Percentiles rank a stretch among this genome's conserved stretches.
Conservation (phyloP, 495 filamentous ascomycete species). For the Penicillium dipodomyicola region DNA sequence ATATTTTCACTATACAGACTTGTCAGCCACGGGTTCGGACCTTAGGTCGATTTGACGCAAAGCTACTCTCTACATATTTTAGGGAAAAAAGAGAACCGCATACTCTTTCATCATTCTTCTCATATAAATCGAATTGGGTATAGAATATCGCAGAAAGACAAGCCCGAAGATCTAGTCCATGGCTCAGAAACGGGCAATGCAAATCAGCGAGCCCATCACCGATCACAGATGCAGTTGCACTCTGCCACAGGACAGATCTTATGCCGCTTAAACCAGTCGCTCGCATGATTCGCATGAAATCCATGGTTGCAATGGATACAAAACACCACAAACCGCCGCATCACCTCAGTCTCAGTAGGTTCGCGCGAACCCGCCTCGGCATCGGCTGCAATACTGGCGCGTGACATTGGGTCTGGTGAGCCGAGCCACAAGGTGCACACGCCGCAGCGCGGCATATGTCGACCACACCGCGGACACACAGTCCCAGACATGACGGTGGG, state of each 20-base stretch:
- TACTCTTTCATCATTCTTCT: background rate
- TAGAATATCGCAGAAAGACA: constrained; percentile 13
- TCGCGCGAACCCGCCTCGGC: constrained; percentile 37
- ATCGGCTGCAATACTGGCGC: constrained; percentile 52
- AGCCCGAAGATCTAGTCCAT: background rate
- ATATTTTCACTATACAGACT: too few relatives aligned
- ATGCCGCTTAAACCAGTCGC: constrained; percentile 81
- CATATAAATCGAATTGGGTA: constrained; percentile 15
- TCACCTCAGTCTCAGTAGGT: constrained; percentile 35
- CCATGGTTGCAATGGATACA: constrained; percentile 89
- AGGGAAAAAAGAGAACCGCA: background rate
- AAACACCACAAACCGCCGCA: constrained; percentile 65
- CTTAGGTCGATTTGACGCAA: too few relatives aligned
- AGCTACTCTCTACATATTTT: too few relatives aligned
- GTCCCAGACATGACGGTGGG: constrained; percentile 47
- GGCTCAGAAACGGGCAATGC: background rate
- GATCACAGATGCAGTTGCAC: constrained; percentile 78
- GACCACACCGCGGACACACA: constrained; percentile 80
- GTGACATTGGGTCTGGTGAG: constrained; percentile 64
- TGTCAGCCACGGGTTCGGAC: too few relatives aligned
- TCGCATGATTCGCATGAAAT: constrained; percentile 82
- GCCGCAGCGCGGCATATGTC: constrained; percentile 84
- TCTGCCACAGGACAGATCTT: constrained; percentile 84
- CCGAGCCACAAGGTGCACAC: constrained; percentile 86
- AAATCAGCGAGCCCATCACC: constrained; percentile 18